phyloP scores from a whole-genome alignment of 352 stramenopile genomes.

The Aphanomyces stellatus region DNA sequence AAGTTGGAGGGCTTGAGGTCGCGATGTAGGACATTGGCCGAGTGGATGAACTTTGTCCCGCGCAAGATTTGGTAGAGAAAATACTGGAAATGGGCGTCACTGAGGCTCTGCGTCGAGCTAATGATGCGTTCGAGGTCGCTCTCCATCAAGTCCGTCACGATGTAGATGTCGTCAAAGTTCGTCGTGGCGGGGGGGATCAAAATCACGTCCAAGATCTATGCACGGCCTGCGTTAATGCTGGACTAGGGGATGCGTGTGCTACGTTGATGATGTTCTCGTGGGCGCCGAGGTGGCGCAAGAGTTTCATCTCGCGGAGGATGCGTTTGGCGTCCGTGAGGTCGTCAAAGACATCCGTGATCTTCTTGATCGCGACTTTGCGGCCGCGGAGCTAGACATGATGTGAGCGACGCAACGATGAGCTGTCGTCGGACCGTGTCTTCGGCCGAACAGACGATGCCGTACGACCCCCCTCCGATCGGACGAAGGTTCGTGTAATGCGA shows the following conservation, averaged over 20 bases:
- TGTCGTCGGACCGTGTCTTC: conserved; percentile 70
- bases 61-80: conserved; percentile 89
- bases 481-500: conserved; percentile 75
- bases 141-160: conserved; percentile 89
- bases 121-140: conserved; percentile 90
- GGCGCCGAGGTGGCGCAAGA: conserved; percentile 84
- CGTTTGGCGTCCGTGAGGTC: conserved; percentile 90
- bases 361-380: conserved; percentile 87
- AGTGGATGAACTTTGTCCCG: conserved; percentile 98
- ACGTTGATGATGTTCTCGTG: conserved; percentile 91
- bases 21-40: conserved; percentile 87
- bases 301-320: conserved; percentile 90
- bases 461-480: conserved; percentile 77
- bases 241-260: background rate
- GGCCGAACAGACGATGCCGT: conserved; percentile 88
- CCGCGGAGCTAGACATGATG: conserved; percentile 49
- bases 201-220: conserved; percentile 76
- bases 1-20: conserved; percentile 86
- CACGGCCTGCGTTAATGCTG: background rate
- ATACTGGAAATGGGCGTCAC: conserved; percentile 83
- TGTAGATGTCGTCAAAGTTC: conserved; percentile 87
- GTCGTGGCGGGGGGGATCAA: conserved; percentile 73
- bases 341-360: conserved; percentile 89
- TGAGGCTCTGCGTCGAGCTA: conserved; percentile 73
- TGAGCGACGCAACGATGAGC: background rate